Evolutionary conservation across 306 rosid species (phyloP), one percentile per base, ranked within the genome.

Genomic region (Casuarina equisetifolia): DNA sequence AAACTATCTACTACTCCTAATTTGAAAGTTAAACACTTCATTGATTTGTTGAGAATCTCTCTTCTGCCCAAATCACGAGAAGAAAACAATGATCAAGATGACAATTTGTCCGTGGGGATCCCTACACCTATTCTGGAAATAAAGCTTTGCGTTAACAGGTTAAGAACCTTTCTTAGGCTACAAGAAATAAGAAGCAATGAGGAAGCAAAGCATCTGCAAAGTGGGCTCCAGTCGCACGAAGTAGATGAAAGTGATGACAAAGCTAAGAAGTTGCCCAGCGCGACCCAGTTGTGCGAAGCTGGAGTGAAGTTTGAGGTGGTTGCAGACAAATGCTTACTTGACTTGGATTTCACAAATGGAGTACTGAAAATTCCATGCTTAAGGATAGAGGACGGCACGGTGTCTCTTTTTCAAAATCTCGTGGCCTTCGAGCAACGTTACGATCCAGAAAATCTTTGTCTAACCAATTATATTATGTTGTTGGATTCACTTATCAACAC

Each of bases 371-470:
- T 25, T 25, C 32, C 32, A 25, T 25, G 32, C 32, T 25, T 25
- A 25, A 25, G 19, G 17, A 67, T 67, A 67, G 71, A 67, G 5
- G 19, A 67, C 42, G 4, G 32, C 20, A 67, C 48, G 0, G 71
- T 39, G 11, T 25, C 71, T 42, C 1, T 42, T 17, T 40, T 11
- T 43, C 15, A 35, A 39, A 67, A 67, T 25, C 13, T 67, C 11
- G 12, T 67, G 71, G 71, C 71, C 3, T 39, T 67, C 49, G 71
- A 67, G 71, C 50, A 67, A 40, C 42, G 50, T 2, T 16, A 40
- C 20, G 40, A 67, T 42, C 48, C n/a, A 12, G 8, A 39, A 2
- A 20, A 67, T 8, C 19, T 50, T 13, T 67, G 42, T 6, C 16
- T 67, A 2, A 38, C 48, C 7, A 32, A 67, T 39, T 67, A 17